Evolutionary conservation across 176 grass and related monocot species (phyloP).

Genomic region (Ampelocalamus luodianensis): DNA sequence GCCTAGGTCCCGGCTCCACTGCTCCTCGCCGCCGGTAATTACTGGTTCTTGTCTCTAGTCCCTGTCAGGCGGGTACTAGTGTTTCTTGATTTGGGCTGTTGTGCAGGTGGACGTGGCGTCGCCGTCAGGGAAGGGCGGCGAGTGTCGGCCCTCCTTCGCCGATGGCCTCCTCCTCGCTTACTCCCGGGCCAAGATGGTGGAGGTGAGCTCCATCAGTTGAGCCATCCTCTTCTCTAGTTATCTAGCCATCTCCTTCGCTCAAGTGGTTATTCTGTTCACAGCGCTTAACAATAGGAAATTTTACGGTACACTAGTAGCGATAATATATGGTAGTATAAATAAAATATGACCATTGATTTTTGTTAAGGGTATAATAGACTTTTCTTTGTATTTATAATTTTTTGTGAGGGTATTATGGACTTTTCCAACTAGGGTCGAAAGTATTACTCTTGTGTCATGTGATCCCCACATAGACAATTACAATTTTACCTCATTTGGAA

Average conservation of each 20-base stretch:
- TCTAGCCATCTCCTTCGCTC: background rate
- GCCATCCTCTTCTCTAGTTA: background rate
- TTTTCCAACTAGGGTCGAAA: too few species aligned
- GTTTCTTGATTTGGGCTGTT: background rate
- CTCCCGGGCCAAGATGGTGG: slow-evolving; percentile 60
- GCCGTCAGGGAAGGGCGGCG: background rate
- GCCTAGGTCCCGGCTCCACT: slow-evolving; percentile 1
- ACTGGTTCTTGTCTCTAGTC: background rate
- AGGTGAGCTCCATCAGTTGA: slow-evolving; percentile 39
- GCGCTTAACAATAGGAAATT: too few species aligned
- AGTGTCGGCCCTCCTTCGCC: slow-evolving; percentile 44
- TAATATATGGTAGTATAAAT: too few species aligned
- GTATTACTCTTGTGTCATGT: too few species aligned
- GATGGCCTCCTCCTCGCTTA: slow-evolving; percentile 49
- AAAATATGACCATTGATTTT: too few species aligned
- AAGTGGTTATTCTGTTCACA: background rate
- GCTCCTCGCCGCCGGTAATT: slow-evolving; percentile 45
- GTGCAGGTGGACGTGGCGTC: slow-evolving; percentile 28
- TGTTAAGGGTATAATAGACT: too few species aligned
- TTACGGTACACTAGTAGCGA: too few species aligned
- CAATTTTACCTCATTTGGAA: too few species aligned
- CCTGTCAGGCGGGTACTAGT: background rate
- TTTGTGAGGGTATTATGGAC: too few species aligned
- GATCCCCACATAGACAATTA: too few species aligned
- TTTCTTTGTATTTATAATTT: too few species aligned